Evolutionary conservation across 345 rosid species (phyloP).

Genomic region (Populus simonii): DNA sequence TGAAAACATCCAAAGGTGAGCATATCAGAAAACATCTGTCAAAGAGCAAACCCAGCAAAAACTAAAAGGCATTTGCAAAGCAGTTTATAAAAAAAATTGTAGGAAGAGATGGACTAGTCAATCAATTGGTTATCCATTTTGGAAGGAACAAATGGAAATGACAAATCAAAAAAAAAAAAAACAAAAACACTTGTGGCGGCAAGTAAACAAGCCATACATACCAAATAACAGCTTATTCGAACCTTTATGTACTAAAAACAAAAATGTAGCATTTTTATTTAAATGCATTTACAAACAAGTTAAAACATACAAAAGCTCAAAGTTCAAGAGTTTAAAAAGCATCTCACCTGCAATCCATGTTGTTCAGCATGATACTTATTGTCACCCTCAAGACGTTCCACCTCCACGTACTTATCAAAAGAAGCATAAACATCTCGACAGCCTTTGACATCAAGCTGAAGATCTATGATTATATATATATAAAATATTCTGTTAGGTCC

Average conservation of each 20-base stretch:
- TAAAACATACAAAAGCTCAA: not conserved
- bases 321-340: not conserved
- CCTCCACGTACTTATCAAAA: constrained; percentile 97
- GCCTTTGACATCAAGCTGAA: constrained; percentile 99
- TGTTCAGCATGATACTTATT: constrained; percentile 92
- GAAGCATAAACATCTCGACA: constrained; percentile 97
- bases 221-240: not conserved
- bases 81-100: not conserved
- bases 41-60: not conserved
- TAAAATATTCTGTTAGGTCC: constrained; percentile 11
- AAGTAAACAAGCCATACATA: not conserved
- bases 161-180: not conserved
- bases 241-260: not conserved
- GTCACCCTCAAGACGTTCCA: constrained; percentile 96
- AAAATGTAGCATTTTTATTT: not conserved
- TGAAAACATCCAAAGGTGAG: constrained; percentile 16
- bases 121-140: not conserved
- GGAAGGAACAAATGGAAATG: not conserved
- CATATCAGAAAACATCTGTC: not conserved
- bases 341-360: constrained; percentile 81
- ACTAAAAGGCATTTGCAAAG: not conserved
- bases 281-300: not conserved
- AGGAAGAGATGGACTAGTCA: not conserved
- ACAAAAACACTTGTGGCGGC: not conserved
- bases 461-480: constrained; percentile 50